Evolutionary conservation across 805 yeast species (phyloP), one percentile per base, ranked within the genome.

Genomic region (Grigorovia transvaalensis): DNA sequence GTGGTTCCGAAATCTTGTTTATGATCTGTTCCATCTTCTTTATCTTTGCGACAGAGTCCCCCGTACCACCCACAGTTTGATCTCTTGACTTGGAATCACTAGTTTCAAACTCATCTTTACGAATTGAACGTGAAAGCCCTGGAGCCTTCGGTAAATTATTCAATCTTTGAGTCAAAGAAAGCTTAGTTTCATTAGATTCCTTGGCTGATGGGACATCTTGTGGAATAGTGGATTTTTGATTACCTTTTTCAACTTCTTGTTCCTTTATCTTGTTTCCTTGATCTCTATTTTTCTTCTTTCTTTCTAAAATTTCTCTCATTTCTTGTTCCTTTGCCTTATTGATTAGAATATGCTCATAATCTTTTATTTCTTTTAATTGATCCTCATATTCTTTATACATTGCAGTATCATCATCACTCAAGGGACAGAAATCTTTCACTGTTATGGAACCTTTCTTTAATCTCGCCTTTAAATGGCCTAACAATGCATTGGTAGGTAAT

Each of bases 401-500:
- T 18, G 48, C 54, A 20, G 38, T 29, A 42, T 66, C 70, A 9
- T 52, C 57, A 18, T 53, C 60, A 29, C 48, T 57, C 46, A 80
- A 62, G 7, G 74, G 74, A 55, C 78, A 75, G 56, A 82, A 81
- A 18, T 83, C 85, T 76, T 81, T 77, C 46, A 74, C 56, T 45
- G 72, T 75, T 2, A 79, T 68, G 75, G 85, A 77, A 0, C 69
- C 67, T 41, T 70, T 73, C 33, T 45, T 53, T 19, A 77, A 66
- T 45, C 81, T 72, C 0, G 87, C 78, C 52, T 76, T 78, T 23
- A 85, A 66, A 54, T 82, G 82, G 0, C 88, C 90, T 49, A 78
- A 69, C 50, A 85, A 72, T 1, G 93, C 90, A 64, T 75, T 80
- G 0, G 88, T 81, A 1, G 96, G 83, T 40, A 90, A 70, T 60